Evolutionary conservation across 108 stramenopile genomes (phyloP).

Genomic region (Aurantiochytrium sp.): DNA sequence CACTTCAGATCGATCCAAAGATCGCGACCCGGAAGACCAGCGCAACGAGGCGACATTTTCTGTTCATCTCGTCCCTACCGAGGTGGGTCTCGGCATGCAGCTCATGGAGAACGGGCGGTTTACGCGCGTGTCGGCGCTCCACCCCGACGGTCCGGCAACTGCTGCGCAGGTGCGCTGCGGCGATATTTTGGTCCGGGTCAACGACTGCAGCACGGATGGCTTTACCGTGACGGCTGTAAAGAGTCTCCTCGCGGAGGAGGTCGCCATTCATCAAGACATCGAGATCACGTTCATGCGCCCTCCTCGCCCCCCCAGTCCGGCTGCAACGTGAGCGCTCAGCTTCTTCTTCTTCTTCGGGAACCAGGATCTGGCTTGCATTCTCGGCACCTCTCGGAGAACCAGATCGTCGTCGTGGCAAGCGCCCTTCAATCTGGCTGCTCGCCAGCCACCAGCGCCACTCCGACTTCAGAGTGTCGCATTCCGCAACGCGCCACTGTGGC

Average conservation of each 20-base stretch:
- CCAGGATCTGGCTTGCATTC: too few relatives aligned
- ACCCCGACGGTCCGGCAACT: not conserved
- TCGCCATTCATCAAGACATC: not conserved
- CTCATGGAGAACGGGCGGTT: not conserved
- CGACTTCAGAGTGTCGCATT: too few relatives aligned
- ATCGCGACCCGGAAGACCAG: too few relatives aligned
- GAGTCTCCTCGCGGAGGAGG: not conserved
- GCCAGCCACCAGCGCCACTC: too few relatives aligned
- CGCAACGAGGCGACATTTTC: too few relatives aligned
- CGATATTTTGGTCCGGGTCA: not conserved
- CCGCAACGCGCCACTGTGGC: too few relatives aligned
- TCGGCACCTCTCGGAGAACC: too few relatives aligned
- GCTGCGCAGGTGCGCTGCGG: not conserved
- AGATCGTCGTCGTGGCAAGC: too few relatives aligned
- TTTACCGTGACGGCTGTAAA: not conserved
- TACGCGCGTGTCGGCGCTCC: not conserved
- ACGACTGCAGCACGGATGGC: not conserved
- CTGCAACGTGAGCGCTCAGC: not conserved
- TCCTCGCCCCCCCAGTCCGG: not conserved
- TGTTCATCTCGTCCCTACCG: not conserved
- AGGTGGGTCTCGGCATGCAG: conserved; percentile 1
- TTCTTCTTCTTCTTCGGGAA: not conserved
- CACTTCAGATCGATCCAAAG: too few relatives aligned
- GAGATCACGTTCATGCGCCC: not conserved
- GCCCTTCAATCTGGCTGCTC: too few relatives aligned